Base-by-base conservation (phyloP, 2,329 filamentous ascomycete species). In the Fusarium lateritium region DNA sequence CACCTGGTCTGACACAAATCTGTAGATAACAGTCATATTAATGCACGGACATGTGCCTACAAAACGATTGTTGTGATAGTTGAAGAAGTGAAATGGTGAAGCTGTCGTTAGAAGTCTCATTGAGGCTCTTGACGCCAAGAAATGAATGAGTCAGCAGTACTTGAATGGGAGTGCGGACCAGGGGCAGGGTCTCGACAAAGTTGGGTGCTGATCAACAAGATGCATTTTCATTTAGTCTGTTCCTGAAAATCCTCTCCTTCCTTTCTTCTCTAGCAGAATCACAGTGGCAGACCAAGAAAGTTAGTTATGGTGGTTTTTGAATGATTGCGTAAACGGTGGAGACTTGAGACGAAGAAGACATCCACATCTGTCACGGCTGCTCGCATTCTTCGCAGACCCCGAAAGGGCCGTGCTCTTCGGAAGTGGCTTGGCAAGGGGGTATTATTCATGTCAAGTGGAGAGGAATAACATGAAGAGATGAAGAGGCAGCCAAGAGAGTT, bases 371-470 rank as follows among this genome's bases (percentile, higher is more conserved):
- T 59, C 39, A 69, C 57, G 57, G 67, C 21, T 53, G 19, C 50
- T 45, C 52, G 55, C 71, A 70, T 74, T 62, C 64, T 60, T 73
- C 55, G 67, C 59, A 28, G 60, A 62, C 69, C 58, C 71, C 71
- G 71, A 74, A 57, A 53, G 60, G 71, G 58, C 67, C 69, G 71
- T 71, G 64, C 57, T 47, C 24, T 36, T 65, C 34, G 53, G 56
- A 40, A 47, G 53, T 49, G 39, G 60, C 52, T 60, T 56, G 57
- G 52, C 67, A 63, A 62, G 67, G 66, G 66, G 58, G 45, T 58
- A 26, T 60, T 65, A 47, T 65, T 64, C 22, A 28, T 38, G 33
- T 38, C 33, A 17, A 36, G 56, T 39, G 31, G 53, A 42, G 51
- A 31, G n/a, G n/a, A 24, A 39, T n/a, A 34, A 46, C 9, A 40